A percentile compares a stretch with the other conserved stretches of the same genome.
These are phyloP conservation scores for Limonium bicolor DNA, from an alignment of 148 eudicot genomes.

Conservation along the genomic window DNA sequence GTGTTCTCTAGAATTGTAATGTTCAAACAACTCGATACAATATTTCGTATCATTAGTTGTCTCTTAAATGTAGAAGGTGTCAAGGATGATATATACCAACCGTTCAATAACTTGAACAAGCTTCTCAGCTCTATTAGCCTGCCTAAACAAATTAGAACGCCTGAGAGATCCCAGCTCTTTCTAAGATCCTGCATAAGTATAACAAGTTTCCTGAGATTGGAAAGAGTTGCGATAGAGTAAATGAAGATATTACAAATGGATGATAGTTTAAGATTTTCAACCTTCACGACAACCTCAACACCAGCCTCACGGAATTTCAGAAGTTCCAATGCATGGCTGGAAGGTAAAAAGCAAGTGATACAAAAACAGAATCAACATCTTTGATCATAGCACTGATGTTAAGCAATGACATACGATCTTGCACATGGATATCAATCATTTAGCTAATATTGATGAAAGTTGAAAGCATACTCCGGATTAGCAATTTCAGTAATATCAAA, in stretches of 20 bases:
- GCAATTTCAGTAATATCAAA: constrained; percentile 98
- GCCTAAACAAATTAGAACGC: constrained; percentile 92
- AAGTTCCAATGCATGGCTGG: constrained; percentile 87
- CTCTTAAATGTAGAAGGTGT: neutral
- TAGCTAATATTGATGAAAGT: constrained; percentile 14
- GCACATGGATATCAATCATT: constrained; percentile 20
- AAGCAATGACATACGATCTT: neutral
- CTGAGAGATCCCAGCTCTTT: constrained; percentile 77
- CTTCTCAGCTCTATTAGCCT: constrained; percentile 87
- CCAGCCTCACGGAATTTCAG: constrained; percentile 96
- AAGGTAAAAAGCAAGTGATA: constrained; percentile 11
- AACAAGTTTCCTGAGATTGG: too few relatives aligned
- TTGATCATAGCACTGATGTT: neutral
- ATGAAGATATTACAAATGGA: too few relatives aligned
- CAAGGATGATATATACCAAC: constrained; percentile 37
- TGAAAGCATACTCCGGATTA: constrained; percentile 53
- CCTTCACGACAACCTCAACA: constrained; percentile 81
- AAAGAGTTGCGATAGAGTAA: too few relatives aligned
- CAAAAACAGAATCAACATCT: neutral
- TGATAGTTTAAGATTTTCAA: constrained; percentile 7
- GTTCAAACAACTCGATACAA: too few relatives aligned
- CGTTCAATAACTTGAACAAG: constrained; percentile 66
- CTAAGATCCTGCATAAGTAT: constrained; percentile 51
- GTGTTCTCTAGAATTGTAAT: too few relatives aligned
- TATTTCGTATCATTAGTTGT: too few relatives aligned